Conservation (phyloP, 2,329 filamentous ascomycete genomes). For the Beauveria sp. region DNA sequence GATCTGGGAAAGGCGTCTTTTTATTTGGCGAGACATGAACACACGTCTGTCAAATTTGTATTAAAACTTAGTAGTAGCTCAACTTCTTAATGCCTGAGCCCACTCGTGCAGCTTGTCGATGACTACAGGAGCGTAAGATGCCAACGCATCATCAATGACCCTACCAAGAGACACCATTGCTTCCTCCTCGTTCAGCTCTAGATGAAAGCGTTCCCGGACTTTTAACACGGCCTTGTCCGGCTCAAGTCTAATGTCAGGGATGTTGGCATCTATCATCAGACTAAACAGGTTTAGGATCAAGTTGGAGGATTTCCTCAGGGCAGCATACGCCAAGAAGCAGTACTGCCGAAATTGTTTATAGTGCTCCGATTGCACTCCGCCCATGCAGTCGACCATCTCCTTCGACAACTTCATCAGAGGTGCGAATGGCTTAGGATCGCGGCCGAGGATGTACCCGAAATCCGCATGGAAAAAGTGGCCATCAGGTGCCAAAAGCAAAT, state of each 20-base stretch:
- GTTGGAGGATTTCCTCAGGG: constrained; percentile 80
- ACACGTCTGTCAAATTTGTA: not conserved
- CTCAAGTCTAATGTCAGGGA: constrained; percentile 88
- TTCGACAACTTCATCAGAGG: constrained; percentile 95
- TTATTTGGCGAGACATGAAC: constrained; percentile 56
- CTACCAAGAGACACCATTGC: constrained; percentile 81
- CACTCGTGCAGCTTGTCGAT: constrained; percentile 93
- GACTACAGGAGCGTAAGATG: constrained; percentile 83
- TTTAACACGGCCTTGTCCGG: constrained; percentile 92
- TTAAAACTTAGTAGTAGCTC: constrained; percentile 13
- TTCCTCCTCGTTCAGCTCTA: constrained; percentile 88
- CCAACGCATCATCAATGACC: constrained; percentile 84
- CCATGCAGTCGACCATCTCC: constrained; percentile 99
- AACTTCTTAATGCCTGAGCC: constrained; percentile 84
- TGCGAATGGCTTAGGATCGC: constrained; percentile 94
- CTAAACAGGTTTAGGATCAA: constrained; percentile 92
- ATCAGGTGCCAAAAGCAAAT: constrained; percentile 81
- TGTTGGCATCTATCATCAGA: constrained; percentile 95
- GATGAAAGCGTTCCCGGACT: constrained; percentile 87
- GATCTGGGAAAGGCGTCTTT: constrained; percentile 84
- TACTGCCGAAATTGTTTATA: constrained; percentile 91
- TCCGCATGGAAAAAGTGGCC: constrained; percentile 98
- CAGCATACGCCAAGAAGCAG: constrained; percentile 90
- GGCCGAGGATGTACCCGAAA: constrained; percentile 95
- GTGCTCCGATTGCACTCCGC: constrained; percentile 69